These are phyloP conservation scores for Stagonosporopsis cucurbitacearum DNA, from an alignment of 2,329 filamentous ascomycete species.

Conservation along the genomic window DNA sequence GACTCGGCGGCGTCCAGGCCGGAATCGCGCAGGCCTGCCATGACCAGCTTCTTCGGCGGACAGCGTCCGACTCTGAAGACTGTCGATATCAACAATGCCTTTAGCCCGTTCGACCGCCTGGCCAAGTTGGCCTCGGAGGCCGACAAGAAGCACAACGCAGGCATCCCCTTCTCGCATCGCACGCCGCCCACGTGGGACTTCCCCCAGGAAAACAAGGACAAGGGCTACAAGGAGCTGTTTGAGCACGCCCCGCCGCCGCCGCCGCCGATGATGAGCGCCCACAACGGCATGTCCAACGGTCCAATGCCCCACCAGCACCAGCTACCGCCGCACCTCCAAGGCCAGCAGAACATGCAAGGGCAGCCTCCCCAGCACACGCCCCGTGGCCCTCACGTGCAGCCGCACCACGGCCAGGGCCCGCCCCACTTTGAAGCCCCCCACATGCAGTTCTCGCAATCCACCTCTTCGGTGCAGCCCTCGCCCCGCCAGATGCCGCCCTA, in stretches of 20 bases:
- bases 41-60: slow-evolving; percentile 65
- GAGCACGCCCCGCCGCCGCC: slow-evolving; percentile 64
- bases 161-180: slow-evolving; percentile 83
- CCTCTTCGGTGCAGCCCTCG: slow-evolving; percentile 80
- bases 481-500: slow-evolving; percentile 76
- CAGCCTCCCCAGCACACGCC: slow-evolving; percentile 78
- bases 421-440: slow-evolving; percentile 82
- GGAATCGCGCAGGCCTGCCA: slow-evolving; percentile 44
- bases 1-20: slow-evolving; percentile 44
- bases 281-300: slow-evolving; percentile 66
- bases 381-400: slow-evolving; percentile 77
- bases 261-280: slow-evolving; percentile 66
- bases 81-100: slow-evolving; percentile 61
- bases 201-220: slow-evolving; percentile 72
- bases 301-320: slow-evolving; percentile 84
- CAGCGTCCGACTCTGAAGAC: slow-evolving; percentile 69
- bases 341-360: slow-evolving; percentile 70
- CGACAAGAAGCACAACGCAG: slow-evolving; percentile 69
- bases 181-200: slow-evolving; percentile 86
- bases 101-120: slow-evolving; percentile 72
- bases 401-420: slow-evolving; percentile 72
- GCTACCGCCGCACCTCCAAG: slow-evolving; percentile 80
- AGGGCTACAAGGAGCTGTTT: slow-evolving; percentile 81
- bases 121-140: slow-evolving; percentile 66
- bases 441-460: slow-evolving; percentile 84